These are phyloP conservation scores for Plasmodium cynomolgi DNA, from an alignment of 169 alveolate species.

Conservation along the genomic window DNA sequence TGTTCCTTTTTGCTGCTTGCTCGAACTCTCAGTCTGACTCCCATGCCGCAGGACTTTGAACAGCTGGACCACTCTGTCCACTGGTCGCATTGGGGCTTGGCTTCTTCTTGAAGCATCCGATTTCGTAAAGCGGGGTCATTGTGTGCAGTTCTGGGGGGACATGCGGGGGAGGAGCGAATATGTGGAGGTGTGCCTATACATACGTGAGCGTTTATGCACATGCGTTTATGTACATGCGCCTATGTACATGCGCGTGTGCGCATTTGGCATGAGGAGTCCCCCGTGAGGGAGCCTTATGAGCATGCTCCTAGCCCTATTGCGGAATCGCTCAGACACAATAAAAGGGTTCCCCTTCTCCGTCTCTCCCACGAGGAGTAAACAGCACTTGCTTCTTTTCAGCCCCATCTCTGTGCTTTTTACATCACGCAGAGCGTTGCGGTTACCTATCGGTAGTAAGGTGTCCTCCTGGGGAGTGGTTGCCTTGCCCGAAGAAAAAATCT, in stretches of 20 bases:
- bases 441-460: slow-evolving; percentile 14
- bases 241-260: background rate
- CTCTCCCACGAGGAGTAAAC: background rate
- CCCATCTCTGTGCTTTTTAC: background rate
- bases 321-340: background rate
- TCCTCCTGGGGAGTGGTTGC: background rate
- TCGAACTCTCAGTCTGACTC: slow-evolving; percentile 34
- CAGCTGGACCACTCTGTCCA: slow-evolving; percentile 62
- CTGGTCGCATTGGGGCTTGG: background rate
- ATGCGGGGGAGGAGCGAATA: background rate
- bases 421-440: background rate
- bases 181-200: background rate
- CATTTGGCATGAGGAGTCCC: background rate
- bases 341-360: background rate
- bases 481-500: slow-evolving; percentile 19
- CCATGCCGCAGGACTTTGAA: slow-evolving; percentile 61
- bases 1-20: background rate
- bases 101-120: slow-evolving; percentile 23
- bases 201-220: background rate
- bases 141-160: background rate
- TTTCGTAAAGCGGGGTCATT: background rate
- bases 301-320: background rate
- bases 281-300: background rate
- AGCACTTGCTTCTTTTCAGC: background rate
- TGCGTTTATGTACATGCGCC: background rate